A percentile compares a stretch with the other conserved stretches of the same genome.
These are phyloP conservation scores for Cryptosporidium canis DNA, from an alignment of 169 alveolate species.

Conservation along the genomic window DNA sequence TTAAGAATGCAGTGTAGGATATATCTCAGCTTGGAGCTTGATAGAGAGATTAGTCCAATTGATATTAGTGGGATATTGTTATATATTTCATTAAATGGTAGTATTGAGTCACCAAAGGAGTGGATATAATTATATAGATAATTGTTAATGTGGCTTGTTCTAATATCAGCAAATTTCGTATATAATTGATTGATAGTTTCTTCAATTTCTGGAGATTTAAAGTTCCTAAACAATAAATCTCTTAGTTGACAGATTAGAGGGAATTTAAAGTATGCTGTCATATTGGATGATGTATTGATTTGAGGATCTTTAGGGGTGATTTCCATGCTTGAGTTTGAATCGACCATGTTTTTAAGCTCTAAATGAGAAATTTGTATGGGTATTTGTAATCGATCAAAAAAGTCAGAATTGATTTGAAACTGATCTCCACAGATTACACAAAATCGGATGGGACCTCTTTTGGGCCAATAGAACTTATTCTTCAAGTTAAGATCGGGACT, in stretches of 20 bases:
- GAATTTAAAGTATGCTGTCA: background rate
- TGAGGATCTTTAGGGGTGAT: background rate
- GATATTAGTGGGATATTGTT: constrained; percentile 9
- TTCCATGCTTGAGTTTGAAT: too few relatives aligned
- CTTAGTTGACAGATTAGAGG: constrained; percentile 8
- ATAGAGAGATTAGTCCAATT: constrained; percentile 46
- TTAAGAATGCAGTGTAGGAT: constrained; percentile 23
- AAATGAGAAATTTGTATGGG: constrained; percentile 41
- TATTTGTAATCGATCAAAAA: constrained; percentile 58
- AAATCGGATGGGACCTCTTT: constrained; percentile 18
- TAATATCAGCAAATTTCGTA: constrained; percentile 6
- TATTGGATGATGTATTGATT: too few relatives aligned
- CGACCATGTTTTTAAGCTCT: background rate
- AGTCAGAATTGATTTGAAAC: constrained; percentile 31
- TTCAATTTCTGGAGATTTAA: constrained; percentile 21
- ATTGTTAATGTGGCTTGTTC: constrained; percentile 14
- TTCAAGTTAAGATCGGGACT: background rate
- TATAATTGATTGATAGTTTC: background rate
- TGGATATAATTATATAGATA: constrained; percentile 4
- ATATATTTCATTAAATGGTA: background rate
- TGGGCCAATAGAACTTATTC: constrained; percentile 23
- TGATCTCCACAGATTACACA: constrained; percentile 38
- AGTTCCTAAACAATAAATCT: background rate
- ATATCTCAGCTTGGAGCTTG: constrained; percentile 59
- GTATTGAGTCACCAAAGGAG: background rate